These are phyloP conservation scores for Botrytis cinerea DNA, from an alignment of 2,329 filamentous ascomycete species.

Conservation along the genomic window DNA sequence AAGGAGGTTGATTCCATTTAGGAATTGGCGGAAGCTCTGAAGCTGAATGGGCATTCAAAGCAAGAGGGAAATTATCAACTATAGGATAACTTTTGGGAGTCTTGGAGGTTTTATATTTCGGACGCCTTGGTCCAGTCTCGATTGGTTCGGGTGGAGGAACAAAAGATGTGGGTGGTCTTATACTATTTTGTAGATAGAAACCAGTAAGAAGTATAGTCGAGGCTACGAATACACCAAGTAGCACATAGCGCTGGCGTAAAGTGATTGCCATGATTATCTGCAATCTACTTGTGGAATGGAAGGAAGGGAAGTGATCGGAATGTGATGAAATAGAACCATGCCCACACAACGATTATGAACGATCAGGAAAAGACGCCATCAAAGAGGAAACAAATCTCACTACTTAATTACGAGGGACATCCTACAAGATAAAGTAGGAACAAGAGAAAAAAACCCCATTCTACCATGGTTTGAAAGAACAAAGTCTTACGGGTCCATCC, in stretches of 20 bases:
- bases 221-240: slow-evolving; percentile 5
- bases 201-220: background rate
- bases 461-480: background rate
- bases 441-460: background rate
- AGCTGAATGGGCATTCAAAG: slow-evolving; percentile 31
- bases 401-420: background rate
- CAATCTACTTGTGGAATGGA: slow-evolving; percentile 10
- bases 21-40: slow-evolving; percentile 47
- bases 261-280: background rate
- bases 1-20: slow-evolving; percentile 48
- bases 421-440: background rate
- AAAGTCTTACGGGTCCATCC: slow-evolving; percentile 2
- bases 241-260: slow-evolving; percentile 14
- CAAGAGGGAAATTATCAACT: slow-evolving; percentile 38
- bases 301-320: background rate
- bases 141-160: background rate
- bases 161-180: background rate
- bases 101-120: slow-evolving; percentile 28
- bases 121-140: slow-evolving; percentile 16
- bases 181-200: slow-evolving; percentile 5
- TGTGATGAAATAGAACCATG: slow-evolving; percentile 7
- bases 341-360: background rate
- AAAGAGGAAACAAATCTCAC: background rate
- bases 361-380: background rate
- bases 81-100: slow-evolving; percentile 29